A percentile compares a stretch with the other conserved stretches of the same genome.
Evolutionary conservation across 2,329 filamentous ascomycete genomes (phyloP).

Genomic region (Aschersonia sp.): DNA sequence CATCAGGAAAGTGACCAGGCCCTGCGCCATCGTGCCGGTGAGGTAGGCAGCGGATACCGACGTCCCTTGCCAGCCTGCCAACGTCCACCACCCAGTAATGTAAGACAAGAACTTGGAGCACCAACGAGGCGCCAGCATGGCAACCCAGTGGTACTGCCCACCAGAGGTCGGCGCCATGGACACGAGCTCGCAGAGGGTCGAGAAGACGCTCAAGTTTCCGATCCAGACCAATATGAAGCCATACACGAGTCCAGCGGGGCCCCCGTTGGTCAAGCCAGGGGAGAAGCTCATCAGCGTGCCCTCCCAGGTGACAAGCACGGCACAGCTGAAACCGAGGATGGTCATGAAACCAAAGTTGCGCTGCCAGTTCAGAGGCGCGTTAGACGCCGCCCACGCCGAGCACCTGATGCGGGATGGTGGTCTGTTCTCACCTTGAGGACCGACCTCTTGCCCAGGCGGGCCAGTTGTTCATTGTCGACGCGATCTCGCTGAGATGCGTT

Average conservation of each 20-base stretch:
- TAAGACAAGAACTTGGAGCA: slow-evolving; percentile 40
- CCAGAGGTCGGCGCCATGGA: slow-evolving; percentile 35
- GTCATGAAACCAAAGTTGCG: slow-evolving; percentile 33
- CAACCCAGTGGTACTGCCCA: slow-evolving; percentile 46
- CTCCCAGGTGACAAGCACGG: slow-evolving; percentile 40
- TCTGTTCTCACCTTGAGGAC: slow-evolving; percentile 10
- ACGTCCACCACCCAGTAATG: slow-evolving; percentile 29
- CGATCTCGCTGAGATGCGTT: neutral
- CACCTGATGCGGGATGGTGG: neutral
- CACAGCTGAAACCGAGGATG: slow-evolving; percentile 36
- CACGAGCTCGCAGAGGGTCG: slow-evolving; percentile 23
- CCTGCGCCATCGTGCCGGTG: slow-evolving; percentile 32
- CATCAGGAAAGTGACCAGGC: slow-evolving; percentile 20
- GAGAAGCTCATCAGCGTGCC: slow-evolving; percentile 12
- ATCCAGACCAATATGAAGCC: slow-evolving; percentile 32
- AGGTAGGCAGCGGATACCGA: slow-evolving; percentile 23
- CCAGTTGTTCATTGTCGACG: slow-evolving; percentile 8
- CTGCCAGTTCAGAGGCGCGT: slow-evolving; percentile 8
- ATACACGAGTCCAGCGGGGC: slow-evolving; percentile 37
- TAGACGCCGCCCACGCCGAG: neutral
- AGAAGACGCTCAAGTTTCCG: slow-evolving; percentile 27
- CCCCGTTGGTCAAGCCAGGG: slow-evolving; percentile 25
- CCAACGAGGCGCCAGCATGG: slow-evolving; percentile 29
- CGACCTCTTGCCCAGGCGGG: slow-evolving; percentile 15
- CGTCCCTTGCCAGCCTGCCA: slow-evolving; percentile 27